Percentiles rank a stretch among this genome's conserved stretches.
Conservation (phyloP, 441 rosid species). For the Corymbia citriodora region DNA sequence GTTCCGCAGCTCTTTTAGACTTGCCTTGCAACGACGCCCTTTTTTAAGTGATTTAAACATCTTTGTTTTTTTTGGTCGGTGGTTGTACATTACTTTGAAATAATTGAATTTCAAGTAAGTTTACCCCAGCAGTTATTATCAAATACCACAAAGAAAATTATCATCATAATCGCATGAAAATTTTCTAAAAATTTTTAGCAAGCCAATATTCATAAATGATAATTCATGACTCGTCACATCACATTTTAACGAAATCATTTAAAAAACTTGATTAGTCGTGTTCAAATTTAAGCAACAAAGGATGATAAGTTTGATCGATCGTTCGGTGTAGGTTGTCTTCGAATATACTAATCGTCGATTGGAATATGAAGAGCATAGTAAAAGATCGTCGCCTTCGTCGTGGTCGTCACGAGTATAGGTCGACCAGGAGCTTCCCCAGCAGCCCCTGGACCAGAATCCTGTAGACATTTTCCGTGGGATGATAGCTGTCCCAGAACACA, state of each 20-base stretch:
- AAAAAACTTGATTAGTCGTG: neutral
- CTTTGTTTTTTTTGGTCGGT: too few relatives aligned
- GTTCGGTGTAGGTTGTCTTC: neutral
- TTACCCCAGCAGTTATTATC: neutral
- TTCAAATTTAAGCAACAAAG: neutral
- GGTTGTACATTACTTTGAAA: neutral
- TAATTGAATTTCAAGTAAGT: neutral
- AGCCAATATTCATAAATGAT: neutral
- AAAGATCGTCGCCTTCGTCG: neutral
- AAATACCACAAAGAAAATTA: neutral
- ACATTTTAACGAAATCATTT: neutral
- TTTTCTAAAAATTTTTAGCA: neutral
- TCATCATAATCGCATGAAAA: neutral
- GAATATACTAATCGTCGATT: neutral
- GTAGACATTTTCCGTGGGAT: slow-evolving; percentile 2
- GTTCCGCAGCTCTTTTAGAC: neutral
- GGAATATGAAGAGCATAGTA: neutral
- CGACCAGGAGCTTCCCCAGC: neutral
- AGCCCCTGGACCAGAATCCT: neutral
- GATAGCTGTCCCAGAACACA: slow-evolving; percentile 6
- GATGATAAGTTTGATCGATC: neutral
- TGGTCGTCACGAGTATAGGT: neutral
- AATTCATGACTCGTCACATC: neutral
- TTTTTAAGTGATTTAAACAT: neutral
- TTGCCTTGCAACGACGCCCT: neutral